Evolutionary conservation across 495 filamentous ascomycete genomes (phyloP).

Genomic region (Aspergillus nidulans): DNA sequence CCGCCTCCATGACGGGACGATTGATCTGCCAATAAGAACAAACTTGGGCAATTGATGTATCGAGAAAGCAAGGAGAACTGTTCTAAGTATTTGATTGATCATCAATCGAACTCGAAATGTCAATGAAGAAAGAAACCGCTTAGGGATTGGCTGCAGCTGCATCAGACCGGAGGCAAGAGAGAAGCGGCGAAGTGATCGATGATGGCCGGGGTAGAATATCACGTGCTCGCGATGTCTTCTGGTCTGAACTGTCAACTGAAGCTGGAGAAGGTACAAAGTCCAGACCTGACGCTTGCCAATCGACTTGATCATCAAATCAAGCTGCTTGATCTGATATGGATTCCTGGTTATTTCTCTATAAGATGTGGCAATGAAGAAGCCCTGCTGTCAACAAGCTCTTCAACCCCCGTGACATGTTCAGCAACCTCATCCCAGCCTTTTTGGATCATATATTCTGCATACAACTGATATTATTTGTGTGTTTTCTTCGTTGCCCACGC

Average conservation of each 20-base stretch:
- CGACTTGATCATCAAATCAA: not conserved
- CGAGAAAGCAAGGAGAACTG: not conserved
- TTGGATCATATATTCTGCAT: not conserved
- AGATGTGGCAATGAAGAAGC: not conserved
- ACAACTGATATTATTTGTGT: not conserved
- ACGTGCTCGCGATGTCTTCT: not conserved
- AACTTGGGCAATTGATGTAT: constrained; percentile 1
- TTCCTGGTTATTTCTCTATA: not conserved
- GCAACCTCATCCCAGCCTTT: not conserved
- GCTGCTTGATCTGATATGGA: not conserved
- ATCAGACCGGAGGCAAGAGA: not conserved
- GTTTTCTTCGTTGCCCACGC: not conserved
- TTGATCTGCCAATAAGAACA: constrained; percentile 7
- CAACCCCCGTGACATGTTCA: not conserved
- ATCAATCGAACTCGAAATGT: not conserved
- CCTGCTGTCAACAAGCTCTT: not conserved
- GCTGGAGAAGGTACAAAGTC: not conserved
- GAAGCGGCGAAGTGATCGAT: not conserved
- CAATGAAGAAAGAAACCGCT: not conserved
- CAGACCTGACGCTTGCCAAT: not conserved
- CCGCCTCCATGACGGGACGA: constrained; percentile 5
- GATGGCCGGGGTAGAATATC: not conserved
- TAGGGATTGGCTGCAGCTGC: not conserved
- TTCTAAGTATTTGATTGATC: constrained; percentile 11
- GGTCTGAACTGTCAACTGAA: no score